Evolutionary conservation across 257 asterid genomes (phyloP), one percentile per base, ranked within the genome.

Genomic region (Lithospermum erythrorhizon): DNA sequence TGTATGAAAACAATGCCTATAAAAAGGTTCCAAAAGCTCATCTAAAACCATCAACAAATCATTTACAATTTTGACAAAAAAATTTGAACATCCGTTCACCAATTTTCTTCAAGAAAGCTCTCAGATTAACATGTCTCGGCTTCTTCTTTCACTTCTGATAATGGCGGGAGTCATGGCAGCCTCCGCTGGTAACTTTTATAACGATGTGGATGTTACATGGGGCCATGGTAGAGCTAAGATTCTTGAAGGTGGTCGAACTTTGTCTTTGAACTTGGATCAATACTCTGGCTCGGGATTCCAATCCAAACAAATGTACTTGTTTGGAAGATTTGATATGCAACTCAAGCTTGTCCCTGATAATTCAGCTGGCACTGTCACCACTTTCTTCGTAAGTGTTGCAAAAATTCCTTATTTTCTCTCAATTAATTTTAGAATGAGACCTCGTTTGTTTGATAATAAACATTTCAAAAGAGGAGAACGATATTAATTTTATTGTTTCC

Each of bases 331-430:
- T 3, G 94, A 87, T 35, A 35, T 82, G 75, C 81, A 87, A 67
- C 66, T 87, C 65, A 87, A 84, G 70, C 87, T 87, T 48, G 62
- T 87, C 0, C 81, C 89, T 2, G 71, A 70, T 2, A 73, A 87
- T 66, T 87, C 94, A 0, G 96, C 91, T 16, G 96, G 94, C 73
- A 75, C 91, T 0, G 96, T 87, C 58, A 74, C 96, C 0, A 82
- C 96, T 0, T 84, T 84, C 57, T 87, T 59, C 21, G 94, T 84
- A 68, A 73, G 84, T 53, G 18, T 35, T 35, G 9, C 45, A 7
- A 35, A 35, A 35, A 35, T 10, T 8, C 8, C 13, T 13, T 15
- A 6, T 22, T 35, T 9, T 57, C 51, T 14, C 1, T 9, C 2
- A 32, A 27, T 59, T 14, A 11, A 5, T 55, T 22, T 55, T 14